A percentile compares a stretch with the other conserved stretches of the same genome.
Evolutionary conservation across 306 rosid genomes (phyloP).

Genomic region (Gleditsia sinensis): DNA sequence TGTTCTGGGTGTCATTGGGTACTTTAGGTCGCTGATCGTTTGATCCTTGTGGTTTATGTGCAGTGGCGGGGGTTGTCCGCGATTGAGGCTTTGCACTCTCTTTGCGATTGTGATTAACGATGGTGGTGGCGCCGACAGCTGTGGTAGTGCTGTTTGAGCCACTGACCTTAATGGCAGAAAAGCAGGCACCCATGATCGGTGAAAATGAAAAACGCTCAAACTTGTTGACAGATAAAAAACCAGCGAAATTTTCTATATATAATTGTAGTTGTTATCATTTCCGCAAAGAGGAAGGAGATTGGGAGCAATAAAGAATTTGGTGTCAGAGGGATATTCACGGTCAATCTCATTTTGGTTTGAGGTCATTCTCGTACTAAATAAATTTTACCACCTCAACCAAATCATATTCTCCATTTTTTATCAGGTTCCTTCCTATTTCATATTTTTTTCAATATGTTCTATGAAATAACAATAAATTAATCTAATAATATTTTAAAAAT

Average conservation of each 20-base stretch:
- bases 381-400: too few species aligned
- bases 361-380: too few species aligned
- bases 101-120: constrained; percentile 43
- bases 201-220: not conserved
- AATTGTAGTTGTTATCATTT: not conserved
- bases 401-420: too few species aligned
- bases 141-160: constrained; percentile 58
- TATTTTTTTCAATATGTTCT: too few species aligned
- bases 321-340: too few species aligned
- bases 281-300: not conserved
- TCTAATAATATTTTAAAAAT: too few species aligned
- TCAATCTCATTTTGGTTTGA: too few species aligned
- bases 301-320: not conserved
- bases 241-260: constrained; percentile 8
- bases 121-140: constrained; percentile 16
- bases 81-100: constrained; percentile 26
- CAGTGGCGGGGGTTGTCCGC: not conserved
- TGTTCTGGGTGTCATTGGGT: constrained; percentile 37
- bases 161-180: constrained; percentile 58
- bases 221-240: not conserved
- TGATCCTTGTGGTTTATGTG: constrained; percentile 28
- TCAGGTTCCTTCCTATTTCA: too few species aligned
- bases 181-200: constrained; percentile 61
- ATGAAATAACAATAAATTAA: too few species aligned
- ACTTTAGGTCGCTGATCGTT: constrained; percentile 35